These are phyloP conservation scores for Calonectria multiphialidica DNA, from an alignment of 2,329 filamentous ascomycete genomes.

Conservation along the genomic window DNA sequence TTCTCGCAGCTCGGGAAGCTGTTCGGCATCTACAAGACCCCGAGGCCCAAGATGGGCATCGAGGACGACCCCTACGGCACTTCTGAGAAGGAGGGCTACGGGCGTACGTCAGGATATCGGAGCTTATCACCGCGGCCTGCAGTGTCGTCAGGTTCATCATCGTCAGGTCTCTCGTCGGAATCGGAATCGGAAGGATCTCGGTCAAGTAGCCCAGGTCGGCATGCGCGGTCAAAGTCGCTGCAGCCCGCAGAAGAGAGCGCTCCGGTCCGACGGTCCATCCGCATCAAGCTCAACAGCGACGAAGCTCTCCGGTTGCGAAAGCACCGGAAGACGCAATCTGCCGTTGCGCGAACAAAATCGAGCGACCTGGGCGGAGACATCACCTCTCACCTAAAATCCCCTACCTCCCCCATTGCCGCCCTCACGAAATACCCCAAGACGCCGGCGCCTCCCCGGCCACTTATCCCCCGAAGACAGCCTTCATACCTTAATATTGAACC, in stretches of 20 bases:
- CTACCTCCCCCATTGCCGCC: constrained; percentile 82
- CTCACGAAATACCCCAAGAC: constrained; percentile 92
- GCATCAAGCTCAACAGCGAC: constrained; percentile 90
- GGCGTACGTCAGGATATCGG: constrained; percentile 45
- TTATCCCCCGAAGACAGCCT: constrained; percentile 89
- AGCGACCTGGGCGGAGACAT: constrained; percentile 63
- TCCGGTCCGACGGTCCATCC: constrained; percentile 82
- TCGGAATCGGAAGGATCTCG: constrained; percentile 70
- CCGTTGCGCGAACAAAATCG: constrained; percentile 56
- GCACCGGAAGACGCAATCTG: constrained; percentile 70
- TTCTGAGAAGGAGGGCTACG: constrained; percentile 44
- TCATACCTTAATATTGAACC: constrained; percentile 80
- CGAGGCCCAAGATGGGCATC: constrained; percentile 57
- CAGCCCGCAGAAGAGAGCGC: constrained; percentile 71
- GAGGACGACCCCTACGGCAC: constrained; percentile 40
- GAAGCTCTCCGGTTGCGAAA: constrained; percentile 81
- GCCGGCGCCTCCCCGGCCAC: constrained; percentile 87
- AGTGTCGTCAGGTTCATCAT: constrained; percentile 57
- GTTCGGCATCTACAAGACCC: constrained; percentile 60
- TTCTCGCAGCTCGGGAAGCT: constrained; percentile 78
- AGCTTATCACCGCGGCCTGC: constrained; percentile 42
- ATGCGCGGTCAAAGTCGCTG: constrained; percentile 74
- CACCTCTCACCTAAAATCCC: constrained; percentile 90
- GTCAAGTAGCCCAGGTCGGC: constrained; percentile 51
- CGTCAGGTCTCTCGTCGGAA: constrained; percentile 78